Evolutionary conservation across 2,329 filamentous ascomycete species (phyloP), one percentile per base, ranked within the genome.

Genomic region (Diaporthe sp.): DNA sequence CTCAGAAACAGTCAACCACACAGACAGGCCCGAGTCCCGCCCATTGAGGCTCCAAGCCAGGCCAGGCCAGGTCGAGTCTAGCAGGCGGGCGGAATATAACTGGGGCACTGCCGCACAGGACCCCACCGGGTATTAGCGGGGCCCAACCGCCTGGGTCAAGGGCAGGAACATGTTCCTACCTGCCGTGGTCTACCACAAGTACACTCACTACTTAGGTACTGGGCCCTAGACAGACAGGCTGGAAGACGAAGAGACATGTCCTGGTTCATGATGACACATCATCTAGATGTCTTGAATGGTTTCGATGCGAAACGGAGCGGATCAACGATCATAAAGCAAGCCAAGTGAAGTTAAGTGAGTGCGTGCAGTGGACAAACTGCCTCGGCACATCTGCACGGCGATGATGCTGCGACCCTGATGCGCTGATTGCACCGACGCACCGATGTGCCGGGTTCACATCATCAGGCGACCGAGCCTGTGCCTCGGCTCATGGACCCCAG

Each of bases 81-180:
- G 60, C 42, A 61, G 55, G 60, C 72, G 39, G 49, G 28, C 58
- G 63, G 63, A 10, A n/a, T 15, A 17, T n/a, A 68, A 37, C 28
- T 68, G 65, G 65, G 65, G 65, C 22, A 72, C 53, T 65, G 61
- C n/a, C 60, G 39, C 60, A 44, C 25, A 31, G 39, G 13, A 44
- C 15, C 57, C 15, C 57, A 28, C 37, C 63, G 74, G 71, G 71
- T 73, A 63, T 74, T 67, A 73, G 74, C 70, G 74, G 74, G 74
- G 49, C 68, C 47, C 67, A 17, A 28, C 42, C 55, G 42, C 57
- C n/a, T 51, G 28, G 67, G 49, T n/a, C 42, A n/a, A 5, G 31
- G 31, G 17, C 58, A 20, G 51, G 12, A 28, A 28, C 34, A 55
- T 25, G 22, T 53, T 49, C 42, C 42, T 47, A 9, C 25, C 25